Conservation (phyloP, 805 yeast species). For the Saturnispora bothae region DNA sequence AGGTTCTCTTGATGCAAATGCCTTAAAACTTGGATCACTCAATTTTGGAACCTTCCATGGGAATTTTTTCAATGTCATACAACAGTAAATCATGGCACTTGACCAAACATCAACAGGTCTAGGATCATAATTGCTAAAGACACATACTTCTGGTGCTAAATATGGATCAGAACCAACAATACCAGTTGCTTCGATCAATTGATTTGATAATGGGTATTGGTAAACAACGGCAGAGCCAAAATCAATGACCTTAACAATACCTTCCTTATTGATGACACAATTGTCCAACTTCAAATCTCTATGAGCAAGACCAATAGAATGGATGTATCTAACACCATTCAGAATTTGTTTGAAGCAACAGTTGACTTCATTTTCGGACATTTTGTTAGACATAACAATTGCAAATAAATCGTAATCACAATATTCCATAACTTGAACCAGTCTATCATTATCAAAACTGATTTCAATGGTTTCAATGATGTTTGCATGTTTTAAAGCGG, state of each 20-base stretch:
- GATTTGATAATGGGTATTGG: constrained; percentile 72
- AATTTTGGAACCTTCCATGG: constrained; percentile 91
- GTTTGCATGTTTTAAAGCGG: constrained; percentile 80
- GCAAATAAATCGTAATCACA: constrained; percentile 91
- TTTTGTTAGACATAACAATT: constrained; percentile 85
- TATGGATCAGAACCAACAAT: constrained; percentile 86
- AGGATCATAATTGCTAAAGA: constrained; percentile 76
- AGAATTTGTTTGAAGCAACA: constrained; percentile 86
- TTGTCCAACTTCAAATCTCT: constrained; percentile 87
- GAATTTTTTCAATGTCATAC: constrained; percentile 84
- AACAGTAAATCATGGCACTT: constrained; percentile 79
- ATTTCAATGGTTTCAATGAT: constrained; percentile 87
- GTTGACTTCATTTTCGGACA: constrained; percentile 67
- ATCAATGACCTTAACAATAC: constrained; percentile 83
- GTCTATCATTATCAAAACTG: constrained; percentile 71
- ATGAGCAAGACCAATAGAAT: constrained; percentile 79
- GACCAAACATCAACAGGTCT: constrained; percentile 95
- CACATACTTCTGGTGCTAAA: constrained; percentile 85
- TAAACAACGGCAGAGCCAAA: constrained; percentile 91
- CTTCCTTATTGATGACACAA: constrained; percentile 74
- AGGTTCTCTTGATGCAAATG: constrained; percentile 66
- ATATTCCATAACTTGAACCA: constrained; percentile 89
- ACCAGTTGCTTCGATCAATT: constrained; percentile 66
- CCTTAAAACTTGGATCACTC: constrained; percentile 70
- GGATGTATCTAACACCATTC: constrained; percentile 73